Base-by-base conservation (phyloP, 108 stramenopile species). In the Chaetoceros muelleri region DNA sequence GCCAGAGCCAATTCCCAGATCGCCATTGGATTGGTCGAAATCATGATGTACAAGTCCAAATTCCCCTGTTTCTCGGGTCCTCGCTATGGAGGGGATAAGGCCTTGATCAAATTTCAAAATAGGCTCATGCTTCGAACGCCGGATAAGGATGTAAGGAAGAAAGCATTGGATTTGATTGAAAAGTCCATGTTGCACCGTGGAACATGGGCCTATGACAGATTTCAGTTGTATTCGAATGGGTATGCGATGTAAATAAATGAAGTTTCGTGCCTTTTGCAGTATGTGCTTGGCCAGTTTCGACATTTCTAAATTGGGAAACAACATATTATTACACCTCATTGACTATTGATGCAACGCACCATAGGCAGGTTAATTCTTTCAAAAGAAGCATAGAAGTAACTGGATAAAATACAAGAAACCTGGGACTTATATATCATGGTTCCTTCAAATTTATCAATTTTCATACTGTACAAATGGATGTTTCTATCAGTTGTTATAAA, bases 31-130 rank as follows among this genome's bases (percentile, higher is more conserved):
- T 62, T 98, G 60, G 90, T 98, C 46, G 97, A 98, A 72, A 98
- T 98, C 58, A 98, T 97, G 96, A 90, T 90, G 90, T 93, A 84
- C 73, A 81, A 91, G 72, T 82, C 80, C 57, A 91, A 92, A 48
- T 98, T 92, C 69, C 95, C 95, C 17, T 95, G 94, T 65, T 98
- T 98, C 69, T 65, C 77, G 45, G 90, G 91, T 19, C 29, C 71
- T 3, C 61, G 87, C 19, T 85, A 89, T 59, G 89, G 90, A 27
- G 73, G 73, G 44, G 87, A 84, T 10, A 69, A 82, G 21, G 77
- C 87, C 1, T 64, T 94, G 55, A 85, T 66, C 45, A 46, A 70
- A 30, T 87, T 90, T 48, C 75, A 90, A 57, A 75, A 87, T 52
- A 72, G 93, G 22, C 69, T 90, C 51, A 83, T 90, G 89, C 71